Evolutionary conservation across 2,329 filamentous ascomycete species (phyloP).

Genomic region (Zasmidium angulare): DNA sequence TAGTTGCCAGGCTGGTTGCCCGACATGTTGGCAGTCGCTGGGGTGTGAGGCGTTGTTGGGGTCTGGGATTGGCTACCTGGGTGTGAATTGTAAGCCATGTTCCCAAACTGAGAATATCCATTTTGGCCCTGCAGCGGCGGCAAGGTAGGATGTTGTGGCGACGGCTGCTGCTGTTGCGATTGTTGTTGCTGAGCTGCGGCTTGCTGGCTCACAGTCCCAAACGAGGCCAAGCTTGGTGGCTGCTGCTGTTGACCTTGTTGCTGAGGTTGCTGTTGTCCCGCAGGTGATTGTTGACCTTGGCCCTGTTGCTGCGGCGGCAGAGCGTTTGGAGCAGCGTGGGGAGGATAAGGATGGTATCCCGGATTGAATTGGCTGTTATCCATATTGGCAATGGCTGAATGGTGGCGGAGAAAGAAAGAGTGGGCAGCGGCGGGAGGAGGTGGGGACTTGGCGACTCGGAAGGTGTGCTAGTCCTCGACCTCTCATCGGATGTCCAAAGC

Average conservation of each 20-base stretch:
- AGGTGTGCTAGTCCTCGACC: conserved; percentile 3
- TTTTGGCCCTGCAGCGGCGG: conserved; percentile 36
- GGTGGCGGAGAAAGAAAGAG: background rate
- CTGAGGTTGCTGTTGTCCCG: conserved; percentile 7
- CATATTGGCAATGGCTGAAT: conserved; percentile 18
- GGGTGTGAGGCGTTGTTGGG: conserved; percentile 36
- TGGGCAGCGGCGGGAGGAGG: conserved; percentile 8
- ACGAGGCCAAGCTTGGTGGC: conserved; percentile 23
- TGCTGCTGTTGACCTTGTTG: conserved; percentile 24
- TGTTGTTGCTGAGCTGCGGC: conserved; percentile 20
- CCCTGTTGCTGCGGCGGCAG: conserved; percentile 2
- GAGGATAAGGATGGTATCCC: conserved; percentile 28
- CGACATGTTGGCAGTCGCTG: conserved; percentile 31
- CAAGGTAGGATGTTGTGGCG: conserved; percentile 32
- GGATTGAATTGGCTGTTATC: conserved; percentile 28
- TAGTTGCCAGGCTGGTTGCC: conserved; percentile 29
- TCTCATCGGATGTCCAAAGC: conserved; percentile 10
- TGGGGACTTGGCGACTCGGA: conserved; percentile 10
- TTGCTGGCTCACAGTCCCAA: conserved; percentile 27
- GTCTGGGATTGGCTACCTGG: conserved; percentile 33
- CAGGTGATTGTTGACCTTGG: conserved; percentile 8
- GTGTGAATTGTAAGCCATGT: conserved; percentile 34
- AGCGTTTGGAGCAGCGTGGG: background rate
- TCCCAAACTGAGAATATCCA: conserved; percentile 36
- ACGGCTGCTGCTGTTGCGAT: conserved; percentile 21